Evolutionary conservation across 2,329 filamentous ascomycete species (phyloP).

Genomic region (Cercospora sp.): DNA sequence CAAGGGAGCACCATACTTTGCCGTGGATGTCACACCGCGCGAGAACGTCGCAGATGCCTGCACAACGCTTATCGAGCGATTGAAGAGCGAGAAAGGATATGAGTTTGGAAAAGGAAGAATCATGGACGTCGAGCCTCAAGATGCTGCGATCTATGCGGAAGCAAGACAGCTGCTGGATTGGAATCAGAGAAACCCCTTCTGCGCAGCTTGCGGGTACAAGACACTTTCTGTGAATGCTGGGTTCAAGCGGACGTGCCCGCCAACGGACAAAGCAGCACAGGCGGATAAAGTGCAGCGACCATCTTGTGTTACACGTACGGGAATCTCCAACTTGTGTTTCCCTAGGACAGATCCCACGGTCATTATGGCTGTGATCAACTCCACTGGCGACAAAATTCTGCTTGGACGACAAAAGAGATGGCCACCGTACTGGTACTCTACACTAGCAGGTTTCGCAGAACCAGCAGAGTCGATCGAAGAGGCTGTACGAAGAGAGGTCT

Average conservation of each 20-base stretch:
- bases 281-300: slow-evolving; percentile 54
- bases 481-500: slow-evolving; percentile 53
- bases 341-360: slow-evolving; percentile 91
- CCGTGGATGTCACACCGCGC: slow-evolving; percentile 76
- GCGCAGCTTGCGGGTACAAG: slow-evolving; percentile 79
- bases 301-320: slow-evolving; percentile 77
- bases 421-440: slow-evolving; percentile 83
- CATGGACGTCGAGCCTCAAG: slow-evolving; percentile 60
- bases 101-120: slow-evolving; percentile 66
- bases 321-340: slow-evolving; percentile 87
- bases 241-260: slow-evolving; percentile 77
- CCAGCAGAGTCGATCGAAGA: slow-evolving; percentile 54
- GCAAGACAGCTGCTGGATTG: slow-evolving; percentile 87
- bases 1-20: slow-evolving; percentile 80
- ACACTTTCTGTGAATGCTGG: slow-evolving; percentile 78
- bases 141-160: slow-evolving; percentile 86
- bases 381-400: slow-evolving; percentile 73
- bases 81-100: slow-evolving; percentile 60
- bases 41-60: slow-evolving; percentile 63
- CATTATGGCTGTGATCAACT: slow-evolving; percentile 87
- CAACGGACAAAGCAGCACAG: slow-evolving; percentile 58
- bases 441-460: slow-evolving; percentile 63
- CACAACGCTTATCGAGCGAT: slow-evolving; percentile 58
- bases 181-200: slow-evolving; percentile 91
- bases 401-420: slow-evolving; percentile 83